A percentile compares a stretch with the other conserved stretches of the same genome.
Evolutionary conservation across 2,329 filamentous ascomycete genomes (phyloP).

Genomic region (Scedosporium aurantiacum): DNA sequence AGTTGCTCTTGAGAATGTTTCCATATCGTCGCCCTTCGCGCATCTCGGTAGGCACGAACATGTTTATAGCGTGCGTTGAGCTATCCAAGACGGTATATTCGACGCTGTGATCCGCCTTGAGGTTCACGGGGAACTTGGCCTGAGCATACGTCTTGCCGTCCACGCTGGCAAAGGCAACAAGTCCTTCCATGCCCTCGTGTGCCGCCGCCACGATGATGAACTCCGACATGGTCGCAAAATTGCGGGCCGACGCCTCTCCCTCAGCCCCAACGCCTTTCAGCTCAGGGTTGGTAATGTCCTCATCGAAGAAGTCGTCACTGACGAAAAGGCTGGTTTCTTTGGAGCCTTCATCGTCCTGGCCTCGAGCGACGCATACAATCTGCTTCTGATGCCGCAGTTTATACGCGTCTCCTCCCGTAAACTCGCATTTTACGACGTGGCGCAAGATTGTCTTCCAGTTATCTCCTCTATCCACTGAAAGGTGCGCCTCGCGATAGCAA

Average conservation of each 20-base stretch:
- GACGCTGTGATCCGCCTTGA: constrained; percentile 60
- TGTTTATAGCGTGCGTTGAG: constrained; percentile 84
- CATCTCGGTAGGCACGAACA: constrained; percentile 76
- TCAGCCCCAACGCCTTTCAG: constrained; percentile 50
- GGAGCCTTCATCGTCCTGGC: constrained; percentile 49
- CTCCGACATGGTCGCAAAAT: constrained; percentile 91
- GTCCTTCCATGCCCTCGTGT: constrained; percentile 53
- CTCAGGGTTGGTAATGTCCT: constrained; percentile 29
- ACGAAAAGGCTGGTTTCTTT: constrained; percentile 61
- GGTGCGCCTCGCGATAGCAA: constrained; percentile 65
- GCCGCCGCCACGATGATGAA: constrained; percentile 84
- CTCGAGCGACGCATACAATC: constrained; percentile 45
- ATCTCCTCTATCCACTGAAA: constrained; percentile 69
- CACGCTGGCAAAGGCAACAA: constrained; percentile 72
- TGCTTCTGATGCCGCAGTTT: constrained; percentile 40
- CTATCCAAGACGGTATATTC: constrained; percentile 92
- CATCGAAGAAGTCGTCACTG: constrained; percentile 67
- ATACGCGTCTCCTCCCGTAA: constrained; percentile 57
- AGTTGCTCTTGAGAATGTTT: constrained; percentile 94
- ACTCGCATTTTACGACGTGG: constrained; percentile 74
- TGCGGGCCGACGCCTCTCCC: constrained; percentile 52
- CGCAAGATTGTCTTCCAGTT: constrained; percentile 66
- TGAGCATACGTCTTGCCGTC: constrained; percentile 75
- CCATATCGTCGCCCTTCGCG: constrained; percentile 59
- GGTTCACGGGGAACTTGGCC: constrained; percentile 77